Base-by-base conservation (phyloP, 2,329 filamentous ascomycete genomes). In the Dactylellina sp. region DNA sequence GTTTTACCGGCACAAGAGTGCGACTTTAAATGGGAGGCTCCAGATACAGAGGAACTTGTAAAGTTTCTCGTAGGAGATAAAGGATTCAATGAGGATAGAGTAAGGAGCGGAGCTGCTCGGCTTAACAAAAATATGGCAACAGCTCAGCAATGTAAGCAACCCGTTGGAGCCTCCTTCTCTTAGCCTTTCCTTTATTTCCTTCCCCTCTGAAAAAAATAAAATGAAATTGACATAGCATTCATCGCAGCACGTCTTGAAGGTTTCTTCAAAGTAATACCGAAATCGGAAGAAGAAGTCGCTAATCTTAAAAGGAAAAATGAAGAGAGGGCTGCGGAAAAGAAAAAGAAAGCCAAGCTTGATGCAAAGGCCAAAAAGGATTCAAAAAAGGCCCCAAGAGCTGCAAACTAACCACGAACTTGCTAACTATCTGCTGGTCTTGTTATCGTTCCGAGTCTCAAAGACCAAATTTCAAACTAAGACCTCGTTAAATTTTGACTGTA, bases 11-110 rank as follows among this genome's bases (percentile, higher is more conserved):
- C 94, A 22, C 91, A 96, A 77, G 88, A 92, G 11, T 98, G 93
- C 81, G 93, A 99, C 80, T 97, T 98, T 85, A 97, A 97, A 82
- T 99, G 96, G 95, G 93, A 97, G 47, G 89, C 89, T 71, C 95
- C 95, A 2, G 93, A 99, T 79, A 85, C 95, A 0, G 93, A 97
- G 1, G 94, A 92, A 0, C 86, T 99, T 0, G 87, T 99, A 76
- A 87, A 95, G 78, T 99, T 92, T 81, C 84, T 99, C 1, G 95
- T 97, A 2, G 88, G 88, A 4, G 95, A 98, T 80, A 99, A 99
- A 83, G 95, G 93, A 0, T 99, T 99, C 85, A 96, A 89, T 28
- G 96, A 99, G 81, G 95, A 99, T 80, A 87, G 95, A 16, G 95
- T 99, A 7, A 88, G 93, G 39, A 88, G 86, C 46, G 94, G 86